phyloP scores from a whole-genome alignment of 2,329 filamentous ascomycete genomes.

The Metarhizium brunneum region DNA sequence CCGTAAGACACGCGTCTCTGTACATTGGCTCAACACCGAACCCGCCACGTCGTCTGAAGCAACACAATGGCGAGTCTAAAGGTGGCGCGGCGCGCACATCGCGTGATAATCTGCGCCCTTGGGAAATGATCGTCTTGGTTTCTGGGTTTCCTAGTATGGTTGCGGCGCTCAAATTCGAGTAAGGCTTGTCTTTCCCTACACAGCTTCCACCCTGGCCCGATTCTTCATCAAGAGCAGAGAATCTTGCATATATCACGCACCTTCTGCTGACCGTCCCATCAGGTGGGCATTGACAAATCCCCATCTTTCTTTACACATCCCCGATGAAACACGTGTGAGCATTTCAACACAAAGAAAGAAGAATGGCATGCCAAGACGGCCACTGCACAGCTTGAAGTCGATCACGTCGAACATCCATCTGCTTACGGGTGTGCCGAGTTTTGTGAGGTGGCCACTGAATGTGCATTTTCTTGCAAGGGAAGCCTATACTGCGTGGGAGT shows the following conservation, averaged over 20 bases:
- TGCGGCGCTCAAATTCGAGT: conserved; percentile 91
- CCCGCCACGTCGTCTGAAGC: conserved; percentile 71
- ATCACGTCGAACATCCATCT: conserved; percentile 74
- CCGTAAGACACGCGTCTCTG: conserved; percentile 57
- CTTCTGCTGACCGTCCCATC: neutral
- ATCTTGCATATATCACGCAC: neutral
- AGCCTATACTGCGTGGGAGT: conserved; percentile 59
- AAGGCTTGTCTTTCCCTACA: conserved; percentile 20
- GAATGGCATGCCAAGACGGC: conserved; percentile 46
- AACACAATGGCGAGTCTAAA: conserved; percentile 79
- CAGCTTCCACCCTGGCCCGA: neutral
- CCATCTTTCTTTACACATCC: conserved; percentile 70
- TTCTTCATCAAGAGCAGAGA: neutral
- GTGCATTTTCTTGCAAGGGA: conserved; percentile 70
- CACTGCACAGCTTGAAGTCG: conserved; percentile 52
- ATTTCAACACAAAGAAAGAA: conserved; percentile 40
- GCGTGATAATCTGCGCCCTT: conserved; percentile 60
- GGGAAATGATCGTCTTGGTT: conserved; percentile 84
- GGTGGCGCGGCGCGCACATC: conserved; percentile 77
- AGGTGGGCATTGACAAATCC: conserved; percentile 92
- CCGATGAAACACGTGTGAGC: conserved; percentile 50
- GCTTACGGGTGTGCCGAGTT: conserved; percentile 69
- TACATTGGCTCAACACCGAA: conserved; percentile 93
- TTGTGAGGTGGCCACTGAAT: conserved; percentile 71
- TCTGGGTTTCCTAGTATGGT: conserved; percentile 82